Evolutionary conservation across 192 early-diverging fungal genomes (phyloP).

Genomic region (Linnemannia zychae): DNA sequence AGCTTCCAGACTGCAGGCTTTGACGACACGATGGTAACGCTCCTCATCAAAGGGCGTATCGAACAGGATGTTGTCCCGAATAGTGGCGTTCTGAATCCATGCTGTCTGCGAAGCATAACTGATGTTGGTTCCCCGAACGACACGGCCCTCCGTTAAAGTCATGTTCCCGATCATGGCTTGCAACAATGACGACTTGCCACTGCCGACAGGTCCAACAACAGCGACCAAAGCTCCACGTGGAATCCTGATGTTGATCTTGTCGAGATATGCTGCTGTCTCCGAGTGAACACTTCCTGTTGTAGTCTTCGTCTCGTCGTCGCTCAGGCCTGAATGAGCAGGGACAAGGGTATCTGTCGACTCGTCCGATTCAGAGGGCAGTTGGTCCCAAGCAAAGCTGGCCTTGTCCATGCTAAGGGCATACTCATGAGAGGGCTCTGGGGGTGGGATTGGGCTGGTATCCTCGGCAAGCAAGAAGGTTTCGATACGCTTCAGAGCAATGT

Average conservation of each 20-base stretch:
- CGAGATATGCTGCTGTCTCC: conserved; percentile 11
- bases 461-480: conserved; percentile 43
- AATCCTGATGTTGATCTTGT: conserved; percentile 48
- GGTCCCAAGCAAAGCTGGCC: conserved; percentile 50
- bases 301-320: not conserved
- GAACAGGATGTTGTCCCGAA: conserved; percentile 82
- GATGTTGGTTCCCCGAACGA: conserved; percentile 39
- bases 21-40: conserved; percentile 66
- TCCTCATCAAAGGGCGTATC: conserved; percentile 63
- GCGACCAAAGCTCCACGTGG: conserved; percentile 48
- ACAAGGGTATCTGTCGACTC: conserved; percentile 28
- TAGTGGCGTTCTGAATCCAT: conserved; percentile 73
- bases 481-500: conserved; percentile 52
- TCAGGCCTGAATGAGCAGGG: not conserved
- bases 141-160: conserved; percentile 19
- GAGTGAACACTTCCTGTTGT: not conserved
- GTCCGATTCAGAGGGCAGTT: conserved; percentile 3
- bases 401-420: conserved; percentile 60
- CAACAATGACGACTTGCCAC: conserved; percentile 71
- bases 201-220: conserved; percentile 68
- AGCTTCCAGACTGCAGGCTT: conserved; percentile 67
- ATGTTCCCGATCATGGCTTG: conserved; percentile 68
- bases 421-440: conserved; percentile 32
- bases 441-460: conserved; percentile 25
- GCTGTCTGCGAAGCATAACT: conserved; percentile 77